Evolutionary conservation across 768 basidiomycete species (phyloP).

Genomic region (Termitomyces sp.): DNA sequence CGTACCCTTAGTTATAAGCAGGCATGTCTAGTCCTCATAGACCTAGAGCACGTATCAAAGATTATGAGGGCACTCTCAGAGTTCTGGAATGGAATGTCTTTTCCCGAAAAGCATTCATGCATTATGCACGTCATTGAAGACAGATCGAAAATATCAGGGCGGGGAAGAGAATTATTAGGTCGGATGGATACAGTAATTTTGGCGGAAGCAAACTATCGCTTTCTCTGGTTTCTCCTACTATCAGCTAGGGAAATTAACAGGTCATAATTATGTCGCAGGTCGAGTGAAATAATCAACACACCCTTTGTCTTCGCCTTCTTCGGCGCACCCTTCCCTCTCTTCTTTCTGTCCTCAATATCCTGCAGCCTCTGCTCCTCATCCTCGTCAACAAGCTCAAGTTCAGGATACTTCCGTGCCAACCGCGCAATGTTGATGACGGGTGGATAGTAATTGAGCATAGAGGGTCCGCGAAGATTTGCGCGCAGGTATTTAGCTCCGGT

Average conservation of each 20-base stretch:
- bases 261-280: neutral
- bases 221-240: constrained; percentile 45
- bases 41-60: neutral
- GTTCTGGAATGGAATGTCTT: too few species aligned
- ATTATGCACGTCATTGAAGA: neutral
- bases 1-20: neutral
- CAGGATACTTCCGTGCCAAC: constrained; percentile 47
- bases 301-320: constrained; percentile 72
- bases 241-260: constrained; percentile 30
- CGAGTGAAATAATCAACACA: constrained; percentile 24
- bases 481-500: constrained; percentile 93
- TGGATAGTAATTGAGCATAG: constrained; percentile 85
- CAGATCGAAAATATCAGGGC: neutral
- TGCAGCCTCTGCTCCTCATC: constrained; percentile 62
- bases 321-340: constrained; percentile 79
- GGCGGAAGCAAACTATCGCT: constrained; percentile 19
- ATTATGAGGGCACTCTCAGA: neutral
- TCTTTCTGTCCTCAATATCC: constrained; percentile 64
- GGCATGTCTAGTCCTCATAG: neutral
- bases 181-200: neutral
- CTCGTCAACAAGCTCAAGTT: constrained; percentile 56
- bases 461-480: constrained; percentile 73
- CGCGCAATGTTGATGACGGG: constrained; percentile 47
- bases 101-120: neutral
- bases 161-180: neutral